Evolutionary conservation across 179 eudicot species (phyloP).

Genomic region (Actinidia arguta): DNA sequence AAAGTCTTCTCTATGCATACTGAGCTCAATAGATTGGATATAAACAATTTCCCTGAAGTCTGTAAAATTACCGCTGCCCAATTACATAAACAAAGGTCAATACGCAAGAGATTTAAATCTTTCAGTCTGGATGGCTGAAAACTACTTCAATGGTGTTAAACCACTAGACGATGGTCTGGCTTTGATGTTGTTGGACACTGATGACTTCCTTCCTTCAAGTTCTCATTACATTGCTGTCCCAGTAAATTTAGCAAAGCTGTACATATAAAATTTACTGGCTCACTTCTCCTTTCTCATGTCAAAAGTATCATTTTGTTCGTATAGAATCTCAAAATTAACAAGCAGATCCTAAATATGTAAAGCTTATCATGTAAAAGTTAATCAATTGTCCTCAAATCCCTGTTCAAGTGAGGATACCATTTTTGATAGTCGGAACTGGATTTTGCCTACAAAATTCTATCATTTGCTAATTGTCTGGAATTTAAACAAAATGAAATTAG

Average conservation of each 20-base stretch:
- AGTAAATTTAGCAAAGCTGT: constrained; percentile 27
- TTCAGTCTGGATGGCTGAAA: constrained; percentile 29
- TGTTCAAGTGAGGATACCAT: background rate
- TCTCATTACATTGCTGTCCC: background rate
- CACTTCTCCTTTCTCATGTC: background rate
- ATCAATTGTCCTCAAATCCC: background rate
- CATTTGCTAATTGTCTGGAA: background rate
- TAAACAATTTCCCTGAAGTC: constrained; percentile 31
- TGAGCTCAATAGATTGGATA: constrained; percentile 38
- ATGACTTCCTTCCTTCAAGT: constrained; percentile 32
- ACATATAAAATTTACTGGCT: background rate
- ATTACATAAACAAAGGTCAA: constrained; percentile 39
- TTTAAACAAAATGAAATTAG: background rate
- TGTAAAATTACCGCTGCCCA: constrained; percentile 34
- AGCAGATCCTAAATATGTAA: background rate
- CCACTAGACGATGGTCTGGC: constrained; percentile 29
- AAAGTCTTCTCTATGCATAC: constrained; percentile 38
- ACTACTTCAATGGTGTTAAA: constrained; percentile 25
- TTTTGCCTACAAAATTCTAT: background rate
- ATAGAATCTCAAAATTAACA: background rate
- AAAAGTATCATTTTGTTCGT: background rate
- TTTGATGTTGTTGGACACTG: constrained; percentile 42
- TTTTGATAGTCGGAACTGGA: background rate
- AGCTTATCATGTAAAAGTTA: background rate
- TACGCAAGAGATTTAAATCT: constrained; percentile 38